Evolutionary conservation across 2,329 filamentous ascomycete species (phyloP).

Genomic region (Curvularia hawaiiensis): DNA sequence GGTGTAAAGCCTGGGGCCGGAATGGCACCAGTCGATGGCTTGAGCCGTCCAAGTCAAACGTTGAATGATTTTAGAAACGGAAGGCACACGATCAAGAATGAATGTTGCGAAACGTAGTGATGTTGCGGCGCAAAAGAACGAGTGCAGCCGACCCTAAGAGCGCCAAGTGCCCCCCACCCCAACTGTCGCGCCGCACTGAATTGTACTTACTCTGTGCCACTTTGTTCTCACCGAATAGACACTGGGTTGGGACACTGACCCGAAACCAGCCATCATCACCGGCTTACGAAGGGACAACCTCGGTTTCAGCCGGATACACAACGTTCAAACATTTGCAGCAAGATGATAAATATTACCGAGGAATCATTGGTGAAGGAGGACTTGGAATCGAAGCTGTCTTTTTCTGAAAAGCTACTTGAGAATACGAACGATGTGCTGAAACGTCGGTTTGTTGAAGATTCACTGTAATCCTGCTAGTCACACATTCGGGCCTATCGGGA

Average conservation of each 20-base stretch:
- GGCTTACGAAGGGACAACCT: neutral
- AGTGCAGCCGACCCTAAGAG: neutral
- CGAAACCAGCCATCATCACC: neutral
- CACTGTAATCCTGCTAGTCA: neutral
- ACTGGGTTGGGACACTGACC: neutral
- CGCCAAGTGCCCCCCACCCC: constrained; percentile 10
- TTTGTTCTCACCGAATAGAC: neutral
- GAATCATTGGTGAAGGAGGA: neutral
- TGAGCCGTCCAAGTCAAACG: neutral
- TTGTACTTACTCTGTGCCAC: neutral
- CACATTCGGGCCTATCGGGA: constrained; percentile 20
- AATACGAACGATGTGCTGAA: neutral
- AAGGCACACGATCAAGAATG: neutral
- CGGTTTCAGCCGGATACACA: neutral
- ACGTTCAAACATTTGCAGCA: neutral
- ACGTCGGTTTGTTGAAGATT: no score
- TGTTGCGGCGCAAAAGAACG: neutral
- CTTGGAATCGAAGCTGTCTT: neutral
- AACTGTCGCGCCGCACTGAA: neutral
- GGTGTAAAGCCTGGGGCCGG: neutral
- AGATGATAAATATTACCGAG: neutral
- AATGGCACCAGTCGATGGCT: no score
- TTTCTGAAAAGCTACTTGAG: neutral
- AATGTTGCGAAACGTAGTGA: neutral
- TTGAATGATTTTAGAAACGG: neutral